Evolutionary conservation across 176 grass and related monocot genomes (phyloP), one percentile per base, ranked within the genome.

Genomic region (Zoysia japonica): DNA sequence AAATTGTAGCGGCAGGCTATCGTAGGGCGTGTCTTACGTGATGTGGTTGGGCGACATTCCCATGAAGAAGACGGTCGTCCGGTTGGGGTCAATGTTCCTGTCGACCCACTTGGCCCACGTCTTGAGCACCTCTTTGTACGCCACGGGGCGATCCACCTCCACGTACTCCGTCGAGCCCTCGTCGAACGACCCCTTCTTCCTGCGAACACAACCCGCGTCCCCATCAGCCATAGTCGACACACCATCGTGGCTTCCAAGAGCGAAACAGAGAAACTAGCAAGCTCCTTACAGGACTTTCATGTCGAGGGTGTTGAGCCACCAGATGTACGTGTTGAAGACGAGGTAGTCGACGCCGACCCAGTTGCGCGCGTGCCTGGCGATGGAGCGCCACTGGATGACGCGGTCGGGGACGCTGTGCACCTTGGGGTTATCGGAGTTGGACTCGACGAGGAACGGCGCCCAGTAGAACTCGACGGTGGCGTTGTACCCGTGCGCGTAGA

Each of bases 381-480:
- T 93, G 61, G 96, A 87, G 80, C 83, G 85, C 78, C 92, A 94
- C 82, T 84, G 90, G 76, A 99, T 96, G 65, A 99, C 51, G 7
- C 96, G 85, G 75, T 96, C 75, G 20, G 84, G 86, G 77, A 99
- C 78, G 88, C 96, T 99, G 87, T 99, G 96, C 67, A 88, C 86
- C 78, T 90, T 85, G 55, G 96, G 96, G 70, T 99, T 88, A 75
- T 99, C 96, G 15, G 96, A 99, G 86, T 99, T 99, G 42, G 96
- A 99, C 72, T 93, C 96, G 39, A 99, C 96, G 38, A 99, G 81
- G 85, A 99, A 99, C 6, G 96, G 96, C 42, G 96, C 92, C 96
- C 96, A 99, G 83, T 99, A 99, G 87, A 99, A 99, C 83, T 99
- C 96, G 2, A 96, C 96, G 10, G 96, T 96, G 10, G 96, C 96